A percentile compares a stretch with the other conserved stretches of the same genome.
phyloP scores from a whole-genome alignment of 768 basidiomycete species.

The Hortiboletus flavorubellus region DNA sequence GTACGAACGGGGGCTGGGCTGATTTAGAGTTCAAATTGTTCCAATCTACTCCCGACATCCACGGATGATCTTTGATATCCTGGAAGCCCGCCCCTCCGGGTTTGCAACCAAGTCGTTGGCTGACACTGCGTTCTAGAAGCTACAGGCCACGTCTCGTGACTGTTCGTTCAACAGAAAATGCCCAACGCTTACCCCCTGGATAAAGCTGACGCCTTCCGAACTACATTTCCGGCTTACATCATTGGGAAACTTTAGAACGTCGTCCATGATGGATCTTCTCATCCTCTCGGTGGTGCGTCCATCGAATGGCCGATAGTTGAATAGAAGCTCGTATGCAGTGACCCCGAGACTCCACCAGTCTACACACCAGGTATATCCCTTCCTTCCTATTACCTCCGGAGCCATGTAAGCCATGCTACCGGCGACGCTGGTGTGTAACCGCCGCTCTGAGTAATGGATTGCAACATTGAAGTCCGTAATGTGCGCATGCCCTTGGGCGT shows the following conservation, averaged over 20 bases:
- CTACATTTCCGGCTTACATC: conserved; percentile 60
- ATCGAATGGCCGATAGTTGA: conserved; percentile 81
- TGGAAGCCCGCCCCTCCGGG: conserved; percentile 66
- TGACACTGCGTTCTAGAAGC: conserved; percentile 84
- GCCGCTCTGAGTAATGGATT: conserved; percentile 90
- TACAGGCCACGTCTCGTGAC: conserved; percentile 31
- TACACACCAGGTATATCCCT: conserved; percentile 89
- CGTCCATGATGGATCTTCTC: conserved; percentile 81
- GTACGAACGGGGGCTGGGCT: conserved; percentile 78
- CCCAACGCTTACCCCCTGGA: conserved; percentile 58
- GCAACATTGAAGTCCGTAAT: conserved; percentile 99
- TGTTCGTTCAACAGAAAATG: neutral
- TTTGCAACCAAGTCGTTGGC: conserved; percentile 76
- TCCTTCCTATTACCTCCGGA: conserved; percentile 88
- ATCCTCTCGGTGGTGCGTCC: conserved; percentile 88
- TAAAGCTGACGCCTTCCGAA: conserved; percentile 57
- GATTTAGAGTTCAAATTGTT: conserved; percentile 66
- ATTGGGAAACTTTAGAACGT: conserved; percentile 75
- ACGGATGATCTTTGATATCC: conserved; percentile 78
- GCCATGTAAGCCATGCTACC: conserved; percentile 99
- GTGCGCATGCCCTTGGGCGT: conserved; percentile 92
- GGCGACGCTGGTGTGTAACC: conserved; percentile 88
- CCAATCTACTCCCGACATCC: conserved; percentile 87
- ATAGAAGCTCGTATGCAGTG: conserved; percentile 86
- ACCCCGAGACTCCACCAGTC: conserved; percentile 98